Percentiles rank a stretch among this genome's conserved stretches.
Evolutionary conservation across 1,284 basidiomycete species (phyloP).

Genomic region (Cryptococcus floricola): DNA sequence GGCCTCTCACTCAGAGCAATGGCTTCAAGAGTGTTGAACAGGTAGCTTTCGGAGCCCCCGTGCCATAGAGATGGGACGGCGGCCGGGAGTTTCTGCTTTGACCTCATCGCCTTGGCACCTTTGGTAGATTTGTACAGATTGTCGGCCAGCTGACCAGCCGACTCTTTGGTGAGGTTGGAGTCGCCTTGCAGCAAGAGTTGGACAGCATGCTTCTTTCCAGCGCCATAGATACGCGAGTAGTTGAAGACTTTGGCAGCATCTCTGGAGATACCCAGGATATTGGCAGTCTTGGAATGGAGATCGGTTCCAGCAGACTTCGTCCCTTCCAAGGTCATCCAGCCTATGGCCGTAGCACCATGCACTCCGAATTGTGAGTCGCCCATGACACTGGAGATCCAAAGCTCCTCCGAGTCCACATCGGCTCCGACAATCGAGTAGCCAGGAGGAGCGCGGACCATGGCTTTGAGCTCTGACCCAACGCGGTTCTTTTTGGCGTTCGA

Average conservation of each 20-base stretch:
- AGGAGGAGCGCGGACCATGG: conserved; percentile 90
- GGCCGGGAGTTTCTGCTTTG: conserved; percentile 19
- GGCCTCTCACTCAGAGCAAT: conserved; percentile 86
- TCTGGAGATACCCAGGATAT: conserved; percentile 85
- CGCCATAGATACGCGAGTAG: conserved; percentile 97
- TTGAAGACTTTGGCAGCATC: conserved; percentile 99
- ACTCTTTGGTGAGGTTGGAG: conserved; percentile 69
- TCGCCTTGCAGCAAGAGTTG: conserved; percentile 85
- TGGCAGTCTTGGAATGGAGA: conserved; percentile 94
- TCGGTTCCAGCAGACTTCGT: conserved; percentile 96
- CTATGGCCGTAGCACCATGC: conserved; percentile 94
- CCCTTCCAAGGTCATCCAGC: conserved; percentile 99
- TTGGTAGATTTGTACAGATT: conserved; percentile 91
- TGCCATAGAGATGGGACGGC: conserved; percentile 78
- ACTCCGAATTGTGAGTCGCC: conserved; percentile 97
- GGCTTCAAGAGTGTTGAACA: conserved; percentile 99
- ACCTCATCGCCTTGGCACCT: conserved; percentile 73
- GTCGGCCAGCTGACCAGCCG: conserved; percentile 76
- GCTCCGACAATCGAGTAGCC: conserved; percentile 96
- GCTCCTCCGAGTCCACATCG: conserved; percentile 96
- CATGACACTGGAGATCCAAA: conserved; percentile 99
- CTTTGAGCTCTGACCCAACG: conserved; percentile 94
- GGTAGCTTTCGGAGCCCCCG: conserved; percentile 91
- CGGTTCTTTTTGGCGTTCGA: conserved; percentile 97
- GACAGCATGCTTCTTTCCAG: conserved; percentile 90